Evolutionary conservation across 805 yeast genomes (phyloP), one percentile per base, ranked within the genome.

Genomic region (Candida broadrunensis): DNA sequence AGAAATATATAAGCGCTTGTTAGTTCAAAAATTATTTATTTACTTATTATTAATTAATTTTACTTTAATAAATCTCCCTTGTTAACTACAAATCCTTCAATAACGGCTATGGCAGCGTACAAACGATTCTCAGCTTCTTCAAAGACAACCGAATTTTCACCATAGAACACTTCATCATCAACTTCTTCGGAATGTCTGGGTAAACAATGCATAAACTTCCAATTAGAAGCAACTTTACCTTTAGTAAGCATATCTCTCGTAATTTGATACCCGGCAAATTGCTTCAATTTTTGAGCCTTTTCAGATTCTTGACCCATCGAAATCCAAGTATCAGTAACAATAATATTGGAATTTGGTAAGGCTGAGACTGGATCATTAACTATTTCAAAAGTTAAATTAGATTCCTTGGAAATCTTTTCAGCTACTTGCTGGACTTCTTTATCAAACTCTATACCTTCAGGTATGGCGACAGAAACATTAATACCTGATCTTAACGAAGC

Each of bases 251-350:
- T 70, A 24, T 80, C 81, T 14, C 70, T 61, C 29, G 88, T 81
- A 44, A 93, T 83, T 68, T 88, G 97, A 74, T 83, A 93, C 1
- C 95, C 96, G 13, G 70, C 75, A 60, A 93, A 93, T 65, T 88
- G 90, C 55, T 81, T 72, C 51, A 93, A 70, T 48, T 90, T 86
- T 42, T 73, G 70, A 36, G 61, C 71, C 48, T 80, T 86, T 60
- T 90, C 90, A 4, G 77, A 68, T 63, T 93, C 99, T 70, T 93
- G 90, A 42, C 99, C 99, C 99, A 93, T 93, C 1, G 98, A 91
- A 18, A 93, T 80, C 81, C 96, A 93, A 3, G 99, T 93, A 56
- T 93, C 99, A 13, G 99, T 93, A 34, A 91, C 98, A 26, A 93
- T 63, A 31, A 93, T 73, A 56, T 91, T 79, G 4, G 98, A 88